Evolutionary conservation across 1,284 basidiomycete genomes (phyloP).

Genomic region (Heterobasidion annosum): DNA sequence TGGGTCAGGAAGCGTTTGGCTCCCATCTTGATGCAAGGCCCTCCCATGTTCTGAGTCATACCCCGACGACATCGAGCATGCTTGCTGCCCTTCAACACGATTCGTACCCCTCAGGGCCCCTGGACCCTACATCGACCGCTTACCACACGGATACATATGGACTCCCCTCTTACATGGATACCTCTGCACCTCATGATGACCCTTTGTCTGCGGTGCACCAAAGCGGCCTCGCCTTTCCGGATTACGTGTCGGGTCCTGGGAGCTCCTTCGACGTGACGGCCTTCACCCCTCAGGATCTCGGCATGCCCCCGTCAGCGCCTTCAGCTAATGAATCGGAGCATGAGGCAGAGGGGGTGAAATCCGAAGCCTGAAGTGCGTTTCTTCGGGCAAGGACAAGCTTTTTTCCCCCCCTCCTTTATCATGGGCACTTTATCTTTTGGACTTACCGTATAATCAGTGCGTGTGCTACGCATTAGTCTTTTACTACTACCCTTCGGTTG

Average conservation of each 20-base stretch:
- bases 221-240: constrained; percentile 50
- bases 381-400: constrained; percentile 5
- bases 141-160: constrained; percentile 63
- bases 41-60: constrained; percentile 49
- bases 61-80: constrained; percentile 82
- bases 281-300: constrained; percentile 58
- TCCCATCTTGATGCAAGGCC: constrained; percentile 44
- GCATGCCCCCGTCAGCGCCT: constrained; percentile 39
- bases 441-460: constrained; percentile 8
- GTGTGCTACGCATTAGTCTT: constrained; percentile 5
- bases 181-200: constrained; percentile 52
- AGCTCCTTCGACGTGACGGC: constrained; percentile 58
- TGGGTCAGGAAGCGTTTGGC: constrained; percentile 65
- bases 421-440: constrained; percentile 7
- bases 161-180: constrained; percentile 67
- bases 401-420: constrained; percentile 6
- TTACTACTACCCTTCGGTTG: constrained; percentile 10
- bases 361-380: constrained; percentile 21
- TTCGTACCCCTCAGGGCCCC: constrained; percentile 48
- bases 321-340: constrained; percentile 36
- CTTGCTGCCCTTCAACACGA: constrained; percentile 75
- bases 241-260: constrained; percentile 42
- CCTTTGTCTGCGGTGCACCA: constrained; percentile 42
- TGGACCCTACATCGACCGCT: constrained; percentile 49
- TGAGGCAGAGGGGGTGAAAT: constrained; percentile 36